Conservation (phyloP, 495 filamentous ascomycete species). For the Evansstolkia leycettana region DNA sequence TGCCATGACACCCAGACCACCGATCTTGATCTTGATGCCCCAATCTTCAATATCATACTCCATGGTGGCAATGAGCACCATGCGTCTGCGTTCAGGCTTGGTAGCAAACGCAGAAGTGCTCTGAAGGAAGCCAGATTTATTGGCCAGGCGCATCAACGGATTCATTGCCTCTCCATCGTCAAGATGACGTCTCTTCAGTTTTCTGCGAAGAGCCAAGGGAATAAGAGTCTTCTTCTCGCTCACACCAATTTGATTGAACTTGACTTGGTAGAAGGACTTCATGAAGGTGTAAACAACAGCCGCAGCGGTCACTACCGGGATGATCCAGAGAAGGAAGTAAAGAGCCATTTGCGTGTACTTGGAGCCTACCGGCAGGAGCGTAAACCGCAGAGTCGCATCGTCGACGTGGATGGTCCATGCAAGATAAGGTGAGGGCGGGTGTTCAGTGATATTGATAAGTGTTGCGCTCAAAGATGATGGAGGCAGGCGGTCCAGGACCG, state of each 20-base stretch:
- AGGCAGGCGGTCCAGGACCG: slow-evolving; percentile 50
- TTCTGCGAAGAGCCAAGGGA: slow-evolving; percentile 22
- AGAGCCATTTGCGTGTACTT: slow-evolving; percentile 44
- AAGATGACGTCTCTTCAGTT: slow-evolving; percentile 8
- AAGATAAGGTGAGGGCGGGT: slow-evolving; percentile 42
- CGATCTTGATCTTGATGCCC: slow-evolving; percentile 62
- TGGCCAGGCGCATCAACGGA: slow-evolving; percentile 20
- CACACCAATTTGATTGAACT: slow-evolving; percentile 57
- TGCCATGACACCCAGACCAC: slow-evolving; percentile 57
- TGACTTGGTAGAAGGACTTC: slow-evolving; percentile 57
- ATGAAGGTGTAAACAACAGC: slow-evolving; percentile 47
- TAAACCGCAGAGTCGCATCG: slow-evolving; percentile 41
- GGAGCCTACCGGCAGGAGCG: slow-evolving; percentile 42
- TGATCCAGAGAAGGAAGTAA: slow-evolving; percentile 42
- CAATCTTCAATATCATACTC: slow-evolving; percentile 67
- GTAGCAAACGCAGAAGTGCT: slow-evolving; percentile 34
- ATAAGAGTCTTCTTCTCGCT: slow-evolving; percentile 33
- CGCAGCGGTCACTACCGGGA: slow-evolving; percentile 39
- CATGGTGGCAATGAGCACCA: slow-evolving; percentile 57
- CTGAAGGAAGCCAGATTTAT: slow-evolving; percentile 33
- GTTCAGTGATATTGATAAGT: slow-evolving; percentile 48
- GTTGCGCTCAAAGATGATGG: slow-evolving; percentile 44
- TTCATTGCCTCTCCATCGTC: slow-evolving; percentile 16
- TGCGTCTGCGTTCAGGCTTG: slow-evolving; percentile 31
- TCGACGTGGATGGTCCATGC: slow-evolving; percentile 45